A percentile compares a stretch with the other conserved stretches of the same genome.
Conservation (phyloP, 2,329 filamentous ascomycete genomes). For the Emmonsiellopsis sp. region DNA sequence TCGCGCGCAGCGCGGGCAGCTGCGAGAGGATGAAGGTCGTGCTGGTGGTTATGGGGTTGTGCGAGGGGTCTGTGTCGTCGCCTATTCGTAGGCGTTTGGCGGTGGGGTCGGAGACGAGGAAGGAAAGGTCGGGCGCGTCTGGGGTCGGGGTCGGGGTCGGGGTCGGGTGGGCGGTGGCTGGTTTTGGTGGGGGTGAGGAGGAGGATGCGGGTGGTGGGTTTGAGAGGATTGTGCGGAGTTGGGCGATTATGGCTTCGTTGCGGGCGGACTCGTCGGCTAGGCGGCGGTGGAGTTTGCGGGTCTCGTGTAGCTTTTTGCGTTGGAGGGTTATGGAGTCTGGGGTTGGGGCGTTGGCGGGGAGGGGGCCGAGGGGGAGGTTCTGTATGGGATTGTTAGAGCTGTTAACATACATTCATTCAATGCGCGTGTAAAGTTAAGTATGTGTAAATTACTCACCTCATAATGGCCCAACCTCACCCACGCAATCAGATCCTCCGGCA, state of each 20-base stretch:
- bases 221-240: constrained; percentile 52
- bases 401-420: neutral
- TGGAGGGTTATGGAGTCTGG: constrained; percentile 62
- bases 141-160: constrained; percentile 14
- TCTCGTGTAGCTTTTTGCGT: constrained; percentile 65
- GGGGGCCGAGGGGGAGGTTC: constrained; percentile 27
- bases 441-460: constrained; percentile 41
- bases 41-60: constrained; percentile 34
- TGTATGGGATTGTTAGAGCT: constrained; percentile 10
- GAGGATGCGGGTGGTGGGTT: constrained; percentile 6
- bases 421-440: neutral
- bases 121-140: constrained; percentile 39
- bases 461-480: constrained; percentile 84
- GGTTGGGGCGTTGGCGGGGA: constrained; percentile 40
- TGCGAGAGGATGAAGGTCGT: constrained; percentile 70
- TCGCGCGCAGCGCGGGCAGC: constrained; percentile 63
- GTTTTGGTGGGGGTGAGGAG: constrained; percentile 5
- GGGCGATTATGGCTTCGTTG: constrained; percentile 61
- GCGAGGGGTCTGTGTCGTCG: constrained; percentile 25
- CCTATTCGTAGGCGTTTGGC: constrained; percentile 39
- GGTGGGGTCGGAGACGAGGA: constrained; percentile 43
- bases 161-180: neutral
- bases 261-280: constrained; percentile 60
- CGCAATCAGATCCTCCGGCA: constrained; percentile 59
- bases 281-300: constrained; percentile 61